Evolutionary conservation across 305 asterid genomes (phyloP), one percentile per base, ranked within the genome.

Genomic region (Fraxinus dipetala): DNA sequence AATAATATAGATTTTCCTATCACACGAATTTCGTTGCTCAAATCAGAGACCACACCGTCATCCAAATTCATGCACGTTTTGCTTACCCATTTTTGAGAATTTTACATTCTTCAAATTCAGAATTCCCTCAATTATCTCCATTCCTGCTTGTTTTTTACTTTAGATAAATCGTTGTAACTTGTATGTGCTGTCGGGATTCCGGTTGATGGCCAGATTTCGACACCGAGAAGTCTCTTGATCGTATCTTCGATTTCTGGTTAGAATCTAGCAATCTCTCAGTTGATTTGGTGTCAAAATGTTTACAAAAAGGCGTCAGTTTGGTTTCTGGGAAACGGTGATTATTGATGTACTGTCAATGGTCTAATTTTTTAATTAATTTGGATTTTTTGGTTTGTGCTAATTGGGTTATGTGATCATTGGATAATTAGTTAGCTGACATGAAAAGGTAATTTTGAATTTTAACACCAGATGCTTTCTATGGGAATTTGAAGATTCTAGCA

Each of bases 41-140:
- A 22, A 24, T 24, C 16, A 28, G 22, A 51, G 61, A 20, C 72
- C 72, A 36, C 76, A 70, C 54, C 72, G 38, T 65, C 35, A 70
- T 54, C 69, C 75, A 80, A 48, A 69, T 80, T 72, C 84, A 80
- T 81, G 84, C 87, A 84, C 32, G 54, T 7, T 73, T 72, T 59
- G 69, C 65, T 38, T 43, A 6, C 59, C 16, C 3, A 36, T 51
- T 22, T 9, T 14, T 10, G 5, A 63, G 32, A 63, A 63, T 24
- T 22, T 56, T 18, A 56, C 72, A 22, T 20, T 56, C 67, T 18
- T 63, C 72, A 63, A 63, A 9, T 6, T 22, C 31, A 20, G 4
- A 61, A 61, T 7, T 63, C 72, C 26, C 31, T 28, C 5, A 20
- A 22, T 63, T 2, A 18, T 38, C 63, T 54, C 45, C 34, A 30